Percentiles rank a stretch among this genome's conserved stretches.
These are phyloP conservation scores for Ganoderma resinaceum DNA, from an alignment of 1,284 basidiomycete species.

Conservation along the genomic window DNA sequence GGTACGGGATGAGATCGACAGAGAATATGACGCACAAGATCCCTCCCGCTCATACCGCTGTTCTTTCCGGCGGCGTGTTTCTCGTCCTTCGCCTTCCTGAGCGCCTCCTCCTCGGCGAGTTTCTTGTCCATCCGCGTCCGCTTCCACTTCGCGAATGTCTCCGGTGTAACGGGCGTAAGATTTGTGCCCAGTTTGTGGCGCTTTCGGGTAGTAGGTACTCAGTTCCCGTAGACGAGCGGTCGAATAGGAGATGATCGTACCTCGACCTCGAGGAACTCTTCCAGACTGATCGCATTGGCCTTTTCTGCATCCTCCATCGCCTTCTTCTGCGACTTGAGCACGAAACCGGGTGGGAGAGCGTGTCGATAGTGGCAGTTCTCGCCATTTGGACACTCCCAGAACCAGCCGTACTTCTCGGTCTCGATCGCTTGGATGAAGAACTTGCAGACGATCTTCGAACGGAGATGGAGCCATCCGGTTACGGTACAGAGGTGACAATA, in stretches of 20 bases:
- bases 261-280: constrained; percentile 98
- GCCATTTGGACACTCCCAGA: constrained; percentile 90
- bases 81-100: constrained; percentile 86
- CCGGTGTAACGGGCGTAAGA: constrained; percentile 95
- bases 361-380: constrained; percentile 95
- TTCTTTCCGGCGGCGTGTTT: constrained; percentile 91
- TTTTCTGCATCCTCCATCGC: constrained; percentile 87
- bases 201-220: constrained; percentile 50
- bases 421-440: constrained; percentile 98
- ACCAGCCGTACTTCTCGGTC: constrained; percentile 91
- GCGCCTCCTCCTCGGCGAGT: constrained; percentile 82
- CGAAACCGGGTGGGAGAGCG: constrained; percentile 94
- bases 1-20: neutral
- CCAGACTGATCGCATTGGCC: constrained; percentile 89
- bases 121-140: constrained; percentile 94
- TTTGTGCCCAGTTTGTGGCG: constrained; percentile 94
- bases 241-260: constrained; percentile 46
- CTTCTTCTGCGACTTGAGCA: constrained; percentile 92
- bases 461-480: neutral
- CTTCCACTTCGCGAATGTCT: constrained; percentile 96
- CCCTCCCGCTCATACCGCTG: constrained; percentile 93
- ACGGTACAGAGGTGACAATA: constrained; percentile 8
- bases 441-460: constrained; percentile 94
- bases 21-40: constrained; percentile 71
- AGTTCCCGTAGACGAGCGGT: neutral